Conservation (phyloP, 2,329 filamentous ascomycete genomes). For the Eutypella sp. region DNA sequence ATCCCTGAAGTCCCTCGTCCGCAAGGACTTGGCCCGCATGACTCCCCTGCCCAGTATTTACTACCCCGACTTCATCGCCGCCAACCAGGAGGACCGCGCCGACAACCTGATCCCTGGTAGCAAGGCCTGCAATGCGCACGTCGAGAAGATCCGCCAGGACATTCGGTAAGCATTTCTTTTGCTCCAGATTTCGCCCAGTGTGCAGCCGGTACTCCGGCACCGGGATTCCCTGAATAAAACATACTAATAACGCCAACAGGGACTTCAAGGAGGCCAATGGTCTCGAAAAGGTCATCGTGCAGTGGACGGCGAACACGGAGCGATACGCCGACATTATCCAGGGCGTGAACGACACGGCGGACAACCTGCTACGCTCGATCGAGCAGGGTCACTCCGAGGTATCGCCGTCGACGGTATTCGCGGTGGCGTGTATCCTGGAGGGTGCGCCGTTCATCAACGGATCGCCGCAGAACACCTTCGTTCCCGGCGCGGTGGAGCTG, state of each 20-base stretch:
- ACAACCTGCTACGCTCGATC: conserved; percentile 86
- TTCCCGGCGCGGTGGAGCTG: conserved; percentile 84
- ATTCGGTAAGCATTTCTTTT: conserved; percentile 59
- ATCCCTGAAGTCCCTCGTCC: conserved; percentile 81
- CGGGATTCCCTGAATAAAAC: too few species aligned
- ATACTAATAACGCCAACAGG: conserved; percentile 32
- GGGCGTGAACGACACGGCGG: conserved; percentile 93
- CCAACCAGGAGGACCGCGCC: conserved; percentile 94
- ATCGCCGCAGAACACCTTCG: conserved; percentile 98
- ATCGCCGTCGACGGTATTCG: conserved; percentile 93
- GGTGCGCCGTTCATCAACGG: conserved; percentile 95
- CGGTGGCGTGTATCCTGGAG: conserved; percentile 90
- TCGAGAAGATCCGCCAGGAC: conserved; percentile 88
- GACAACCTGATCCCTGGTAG: conserved; percentile 82
- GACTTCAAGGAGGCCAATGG: conserved; percentile 83
- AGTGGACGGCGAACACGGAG: conserved; percentile 99
- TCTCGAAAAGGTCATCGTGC: conserved; percentile 92
- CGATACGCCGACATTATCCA: conserved; percentile 83
- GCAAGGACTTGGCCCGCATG: conserved; percentile 89
- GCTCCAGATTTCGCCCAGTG: too few species aligned
- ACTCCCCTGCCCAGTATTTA: conserved; percentile 91
- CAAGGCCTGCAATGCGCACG: conserved; percentile 81
- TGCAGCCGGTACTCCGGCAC: too few species aligned
- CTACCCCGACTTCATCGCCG: conserved; percentile 98
- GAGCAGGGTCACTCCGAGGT: conserved; percentile 83